These are phyloP conservation scores for Tetracentron sinense DNA, from an alignment of 164 flowering plant species.

Conservation along the genomic window DNA sequence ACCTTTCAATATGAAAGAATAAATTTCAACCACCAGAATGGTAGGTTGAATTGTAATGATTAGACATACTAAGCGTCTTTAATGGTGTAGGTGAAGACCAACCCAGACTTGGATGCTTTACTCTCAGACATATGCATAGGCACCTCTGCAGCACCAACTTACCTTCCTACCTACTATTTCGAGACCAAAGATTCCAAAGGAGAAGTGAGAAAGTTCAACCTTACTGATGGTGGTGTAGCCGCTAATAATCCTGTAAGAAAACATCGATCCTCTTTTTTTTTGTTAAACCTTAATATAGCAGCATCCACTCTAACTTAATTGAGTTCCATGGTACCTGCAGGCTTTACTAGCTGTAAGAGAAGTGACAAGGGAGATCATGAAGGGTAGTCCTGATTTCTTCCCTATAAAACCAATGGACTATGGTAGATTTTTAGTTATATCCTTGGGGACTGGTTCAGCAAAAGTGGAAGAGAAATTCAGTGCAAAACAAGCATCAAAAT, in stretches of 20 bases:
- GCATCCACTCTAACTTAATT: not conserved
- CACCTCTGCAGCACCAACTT: constrained; percentile 35
- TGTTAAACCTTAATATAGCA: not conserved
- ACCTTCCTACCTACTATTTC: constrained; percentile 25
- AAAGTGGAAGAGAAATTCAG: constrained; percentile 17
- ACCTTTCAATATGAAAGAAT: no score
- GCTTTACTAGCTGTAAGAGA: constrained; percentile 28
- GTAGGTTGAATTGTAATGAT: no score
- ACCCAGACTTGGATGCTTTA: constrained; percentile 23
- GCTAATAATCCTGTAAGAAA: constrained; percentile 29
- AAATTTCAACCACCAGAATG: no score
- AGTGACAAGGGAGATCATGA: constrained; percentile 21
- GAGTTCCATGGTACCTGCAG: constrained; percentile 8
- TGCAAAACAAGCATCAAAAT: constrained; percentile 27
- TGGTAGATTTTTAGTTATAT: constrained; percentile 29
- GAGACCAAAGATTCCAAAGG: not conserved
- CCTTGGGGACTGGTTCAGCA: constrained; percentile 36
- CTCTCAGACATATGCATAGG: constrained; percentile 30
- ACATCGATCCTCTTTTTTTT: not conserved
- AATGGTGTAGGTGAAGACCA: constrained; percentile 23
- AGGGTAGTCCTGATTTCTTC: constrained; percentile 21
- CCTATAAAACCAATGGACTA: constrained; percentile 27
- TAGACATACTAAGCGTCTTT: no score
- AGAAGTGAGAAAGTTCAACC: constrained; percentile 20
- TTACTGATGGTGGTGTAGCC: constrained; percentile 30